These are phyloP conservation scores for Elsinoe australis DNA, from an alignment of 2,329 filamentous ascomycete genomes.

Conservation along the genomic window DNA sequence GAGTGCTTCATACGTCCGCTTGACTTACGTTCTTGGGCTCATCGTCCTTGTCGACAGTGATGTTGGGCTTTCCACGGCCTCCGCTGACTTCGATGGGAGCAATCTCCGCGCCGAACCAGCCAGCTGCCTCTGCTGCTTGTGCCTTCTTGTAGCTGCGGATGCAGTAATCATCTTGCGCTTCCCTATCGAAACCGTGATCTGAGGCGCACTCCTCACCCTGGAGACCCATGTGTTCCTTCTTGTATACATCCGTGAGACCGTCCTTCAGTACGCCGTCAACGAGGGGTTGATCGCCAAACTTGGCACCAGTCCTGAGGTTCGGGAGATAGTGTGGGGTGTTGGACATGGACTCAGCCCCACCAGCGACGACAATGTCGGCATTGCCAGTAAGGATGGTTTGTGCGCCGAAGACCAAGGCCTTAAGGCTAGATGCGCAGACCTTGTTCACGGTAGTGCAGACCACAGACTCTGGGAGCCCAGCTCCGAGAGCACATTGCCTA, in stretches of 20 bases:
- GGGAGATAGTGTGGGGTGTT: slow-evolving; percentile 95
- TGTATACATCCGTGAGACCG: slow-evolving; percentile 88
- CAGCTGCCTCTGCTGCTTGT: slow-evolving; percentile 72
- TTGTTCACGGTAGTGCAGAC: slow-evolving; percentile 96
- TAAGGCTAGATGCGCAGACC: slow-evolving; percentile 91
- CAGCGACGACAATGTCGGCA: slow-evolving; percentile 85
- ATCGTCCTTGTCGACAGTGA: slow-evolving; percentile 77
- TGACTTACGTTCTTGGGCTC: slow-evolving; percentile 77
- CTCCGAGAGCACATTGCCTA: slow-evolving; percentile 83
- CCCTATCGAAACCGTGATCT: slow-evolving; percentile 72
- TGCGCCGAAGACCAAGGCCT: slow-evolving; percentile 87
- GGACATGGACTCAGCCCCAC: slow-evolving; percentile 97
- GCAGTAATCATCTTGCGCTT: slow-evolving; percentile 90
- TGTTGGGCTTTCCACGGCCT: slow-evolving; percentile 79
- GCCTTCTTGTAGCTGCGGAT: slow-evolving; percentile 93
- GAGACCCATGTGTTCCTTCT: slow-evolving; percentile 94
- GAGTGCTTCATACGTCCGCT: background rate
- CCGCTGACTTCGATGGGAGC: slow-evolving; percentile 80
- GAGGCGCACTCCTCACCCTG: slow-evolving; percentile 83
- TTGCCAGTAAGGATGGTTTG: slow-evolving; percentile 98
- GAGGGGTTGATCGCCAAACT: slow-evolving; percentile 85
- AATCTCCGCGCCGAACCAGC: slow-evolving; percentile 79
- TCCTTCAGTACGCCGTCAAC: slow-evolving; percentile 91
- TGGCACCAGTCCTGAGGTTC: slow-evolving; percentile 74
- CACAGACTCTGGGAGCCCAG: slow-evolving; percentile 71